Evolutionary conservation across 495 filamentous ascomycete species (phyloP).

Genomic region (Daldinia caldariorum): DNA sequence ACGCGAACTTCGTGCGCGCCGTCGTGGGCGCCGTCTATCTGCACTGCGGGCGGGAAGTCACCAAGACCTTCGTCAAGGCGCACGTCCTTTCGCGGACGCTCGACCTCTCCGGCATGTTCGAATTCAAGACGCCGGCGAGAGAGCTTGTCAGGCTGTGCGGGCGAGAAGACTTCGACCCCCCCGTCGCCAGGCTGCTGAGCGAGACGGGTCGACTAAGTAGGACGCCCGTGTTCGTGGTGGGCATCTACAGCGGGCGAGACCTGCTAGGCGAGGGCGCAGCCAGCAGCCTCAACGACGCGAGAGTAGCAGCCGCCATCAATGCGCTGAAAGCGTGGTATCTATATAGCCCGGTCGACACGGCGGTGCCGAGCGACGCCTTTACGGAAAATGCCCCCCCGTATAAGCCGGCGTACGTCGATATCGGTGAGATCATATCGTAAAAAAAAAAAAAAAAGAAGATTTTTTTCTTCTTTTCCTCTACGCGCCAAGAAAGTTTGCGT

Average conservation of each 20-base stretch:
- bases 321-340: slow-evolving; percentile 95
- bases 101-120: slow-evolving; percentile 77
- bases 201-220: slow-evolving; percentile 87
- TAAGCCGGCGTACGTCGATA: slow-evolving; percentile 86
- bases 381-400: slow-evolving; percentile 67
- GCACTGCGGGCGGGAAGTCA: slow-evolving; percentile 73
- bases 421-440: slow-evolving; percentile 85
- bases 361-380: slow-evolving; percentile 84
- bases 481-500: background rate
- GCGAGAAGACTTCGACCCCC: slow-evolving; percentile 86
- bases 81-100: slow-evolving; percentile 86
- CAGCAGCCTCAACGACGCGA: slow-evolving; percentile 76
- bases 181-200: slow-evolving; percentile 83
- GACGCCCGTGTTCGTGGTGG: slow-evolving; percentile 92
- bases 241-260: slow-evolving; percentile 87
- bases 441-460: background rate
- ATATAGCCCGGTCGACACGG: slow-evolving; percentile 77
- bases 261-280: slow-evolving; percentile 89
- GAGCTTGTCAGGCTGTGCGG: slow-evolving; percentile 83
- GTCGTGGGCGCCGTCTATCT: slow-evolving; percentile 85
- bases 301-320: slow-evolving; percentile 78
- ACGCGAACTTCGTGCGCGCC: slow-evolving; percentile 77
- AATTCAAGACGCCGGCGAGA: slow-evolving; percentile 81
- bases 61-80: slow-evolving; percentile 80
- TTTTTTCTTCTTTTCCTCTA: background rate